These are phyloP conservation scores for Cenococcum geophilum DNA, from an alignment of 495 filamentous ascomycete genomes.

Conservation along the genomic window DNA sequence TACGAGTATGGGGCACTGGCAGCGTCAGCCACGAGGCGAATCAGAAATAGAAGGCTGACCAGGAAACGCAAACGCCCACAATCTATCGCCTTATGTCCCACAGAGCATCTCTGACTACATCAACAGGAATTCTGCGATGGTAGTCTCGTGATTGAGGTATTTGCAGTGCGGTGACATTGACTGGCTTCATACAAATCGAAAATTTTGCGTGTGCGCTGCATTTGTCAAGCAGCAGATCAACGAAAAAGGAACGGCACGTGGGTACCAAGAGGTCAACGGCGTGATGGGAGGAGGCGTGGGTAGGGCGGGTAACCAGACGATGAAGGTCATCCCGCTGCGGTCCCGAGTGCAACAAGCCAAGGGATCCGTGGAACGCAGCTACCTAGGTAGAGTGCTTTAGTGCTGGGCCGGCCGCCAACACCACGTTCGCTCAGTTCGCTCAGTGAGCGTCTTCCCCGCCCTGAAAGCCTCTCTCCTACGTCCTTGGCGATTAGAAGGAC, in stretches of 20 bases:
- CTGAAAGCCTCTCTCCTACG: not conserved
- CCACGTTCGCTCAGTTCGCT: no score
- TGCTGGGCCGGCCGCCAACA: no score
- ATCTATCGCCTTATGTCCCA: not conserved
- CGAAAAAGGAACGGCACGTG: conserved; percentile 4
- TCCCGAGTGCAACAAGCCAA: not conserved
- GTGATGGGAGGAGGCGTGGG: conserved; percentile 1
- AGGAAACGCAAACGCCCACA: not conserved
- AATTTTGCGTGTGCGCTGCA: not conserved
- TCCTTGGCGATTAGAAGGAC: not conserved
- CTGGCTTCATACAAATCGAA: not conserved
- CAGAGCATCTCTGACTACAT: not conserved
- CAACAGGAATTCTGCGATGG: no score
- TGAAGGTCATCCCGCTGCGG: not conserved
- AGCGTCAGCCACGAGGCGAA: not conserved
- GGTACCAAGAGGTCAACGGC: not conserved
- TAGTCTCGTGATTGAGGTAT: not conserved
- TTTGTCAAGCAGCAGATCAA: not conserved
- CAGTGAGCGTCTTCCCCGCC: no score
- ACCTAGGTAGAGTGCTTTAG: no score
- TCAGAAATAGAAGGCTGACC: not conserved
- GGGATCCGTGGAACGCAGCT: not conserved
- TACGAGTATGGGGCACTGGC: not conserved
- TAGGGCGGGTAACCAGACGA: not conserved
- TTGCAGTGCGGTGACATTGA: not conserved